phyloP scores from a whole-genome alignment of 257 asterid species.

The Plantago elongata region DNA sequence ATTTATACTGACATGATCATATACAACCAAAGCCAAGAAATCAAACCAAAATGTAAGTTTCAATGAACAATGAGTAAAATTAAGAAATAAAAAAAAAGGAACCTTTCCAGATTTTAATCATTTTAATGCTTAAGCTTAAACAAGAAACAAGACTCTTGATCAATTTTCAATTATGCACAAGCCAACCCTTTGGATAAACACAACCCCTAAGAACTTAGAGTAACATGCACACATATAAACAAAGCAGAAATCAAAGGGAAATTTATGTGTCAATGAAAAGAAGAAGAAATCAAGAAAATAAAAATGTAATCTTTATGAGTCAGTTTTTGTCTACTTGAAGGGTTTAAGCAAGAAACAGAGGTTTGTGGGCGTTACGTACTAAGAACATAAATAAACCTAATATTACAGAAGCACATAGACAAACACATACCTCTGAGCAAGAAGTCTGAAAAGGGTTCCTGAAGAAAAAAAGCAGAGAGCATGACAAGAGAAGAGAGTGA shows the following conservation, averaged over 20 bases:
- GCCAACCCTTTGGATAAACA: neutral
- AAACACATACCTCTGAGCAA: no score
- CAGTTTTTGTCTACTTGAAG: no score
- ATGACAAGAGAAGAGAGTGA: conserved; percentile 5
- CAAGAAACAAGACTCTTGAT: neutral
- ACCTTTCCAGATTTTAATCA: neutral
- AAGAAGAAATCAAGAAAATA: no score
- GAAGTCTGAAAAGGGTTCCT: neutral
- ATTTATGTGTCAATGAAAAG: neutral
- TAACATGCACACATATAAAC: neutral
- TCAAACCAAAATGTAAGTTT: neutral
- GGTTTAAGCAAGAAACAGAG: no score
- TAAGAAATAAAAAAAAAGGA: no score
- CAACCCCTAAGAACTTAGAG: neutral
- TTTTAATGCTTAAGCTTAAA: neutral
- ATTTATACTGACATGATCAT: neutral
- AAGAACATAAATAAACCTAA: no score
- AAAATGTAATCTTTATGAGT: no score
- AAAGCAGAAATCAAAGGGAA: neutral
- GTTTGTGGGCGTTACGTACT: no score
- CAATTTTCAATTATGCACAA: neutral
- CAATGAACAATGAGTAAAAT: neutral
- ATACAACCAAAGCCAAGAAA: neutral
- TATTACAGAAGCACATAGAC: no score
- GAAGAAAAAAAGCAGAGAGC: neutral